Percentiles rank a stretch among this genome's conserved stretches.
These are phyloP conservation scores for Secale cereale DNA, from an alignment of 176 grass and related monocot genomes.

Conservation along the genomic window DNA sequence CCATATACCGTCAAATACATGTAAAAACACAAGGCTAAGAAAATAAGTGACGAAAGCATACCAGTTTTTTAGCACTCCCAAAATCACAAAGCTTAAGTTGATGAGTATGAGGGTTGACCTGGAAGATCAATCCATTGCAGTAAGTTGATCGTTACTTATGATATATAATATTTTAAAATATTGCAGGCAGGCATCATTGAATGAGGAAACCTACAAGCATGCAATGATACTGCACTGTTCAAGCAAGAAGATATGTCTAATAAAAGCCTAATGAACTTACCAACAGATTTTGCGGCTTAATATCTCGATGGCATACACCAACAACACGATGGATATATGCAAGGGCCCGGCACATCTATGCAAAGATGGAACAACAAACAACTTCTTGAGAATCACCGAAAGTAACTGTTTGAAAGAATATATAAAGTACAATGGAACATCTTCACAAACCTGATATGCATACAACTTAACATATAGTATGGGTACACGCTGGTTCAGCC, in stretches of 20 bases:
- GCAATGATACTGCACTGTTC: not conserved
- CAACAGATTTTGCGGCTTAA: slow-evolving; percentile 96
- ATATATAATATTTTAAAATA: not conserved
- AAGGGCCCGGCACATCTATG: slow-evolving; percentile 87
- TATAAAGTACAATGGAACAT: slow-evolving; percentile 4
- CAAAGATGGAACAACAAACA: slow-evolving; percentile 25
- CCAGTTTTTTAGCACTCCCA: slow-evolving; percentile 98
- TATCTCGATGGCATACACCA: slow-evolving; percentile 91
- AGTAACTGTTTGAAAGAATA: not conserved
- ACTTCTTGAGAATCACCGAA: not conserved
- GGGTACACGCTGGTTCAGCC: slow-evolving; percentile 81
- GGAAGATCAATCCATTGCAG: slow-evolving; percentile 21
- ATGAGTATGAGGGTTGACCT: slow-evolving; percentile 94
- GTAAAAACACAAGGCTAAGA: not conserved
- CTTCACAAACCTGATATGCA: slow-evolving; percentile 68
- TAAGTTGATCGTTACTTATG: slow-evolving; percentile 9
- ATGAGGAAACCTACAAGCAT: not conserved
- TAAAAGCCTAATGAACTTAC: slow-evolving; percentile 39
- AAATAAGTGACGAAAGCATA: slow-evolving; percentile 22
- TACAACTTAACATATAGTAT: slow-evolving; percentile 83
- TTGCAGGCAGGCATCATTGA: not conserved
- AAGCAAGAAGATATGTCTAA: not conserved
- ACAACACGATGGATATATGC: slow-evolving; percentile 85
- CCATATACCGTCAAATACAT: slow-evolving; percentile 37
- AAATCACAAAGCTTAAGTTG: slow-evolving; percentile 95